Percentiles rank a stretch among this genome's conserved stretches.
Evolutionary conservation across 2,329 filamentous ascomycete genomes (phyloP).

Genomic region (Macrophomina phaseolina): DNA sequence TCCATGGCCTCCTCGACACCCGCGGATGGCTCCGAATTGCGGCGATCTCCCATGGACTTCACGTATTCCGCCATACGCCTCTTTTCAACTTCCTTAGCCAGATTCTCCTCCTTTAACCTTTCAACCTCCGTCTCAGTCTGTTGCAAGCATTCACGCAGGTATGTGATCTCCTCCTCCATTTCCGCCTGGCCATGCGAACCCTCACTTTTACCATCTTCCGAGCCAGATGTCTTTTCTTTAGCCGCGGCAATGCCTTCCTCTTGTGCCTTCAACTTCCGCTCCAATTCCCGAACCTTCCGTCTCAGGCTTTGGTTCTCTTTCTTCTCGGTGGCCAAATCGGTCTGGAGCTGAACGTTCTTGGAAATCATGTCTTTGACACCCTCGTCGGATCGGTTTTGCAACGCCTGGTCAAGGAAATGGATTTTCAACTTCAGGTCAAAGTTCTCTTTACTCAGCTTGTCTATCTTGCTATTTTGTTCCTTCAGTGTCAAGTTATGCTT

Average conservation of each 20-base stretch:
- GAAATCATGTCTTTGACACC: constrained; percentile 98
- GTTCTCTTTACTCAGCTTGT: constrained; percentile 95
- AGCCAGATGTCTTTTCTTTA: constrained; percentile 41
- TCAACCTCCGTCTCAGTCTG: constrained; percentile 85
- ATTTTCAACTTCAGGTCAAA: constrained; percentile 97
- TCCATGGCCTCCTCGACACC: constrained; percentile 58
- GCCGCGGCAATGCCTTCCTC: constrained; percentile 56
- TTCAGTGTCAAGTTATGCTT: constrained; percentile 76
- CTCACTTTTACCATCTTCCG: constrained; percentile 61
- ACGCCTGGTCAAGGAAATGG: constrained; percentile 91
- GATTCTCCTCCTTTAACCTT: constrained; percentile 75
- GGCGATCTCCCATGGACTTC: constrained; percentile 62
- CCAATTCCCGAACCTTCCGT: constrained; percentile 81
- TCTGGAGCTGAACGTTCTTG: constrained; percentile 95
- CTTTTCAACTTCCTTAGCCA: constrained; percentile 83
- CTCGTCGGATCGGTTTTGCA: constrained; percentile 93
- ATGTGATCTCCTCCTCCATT: constrained; percentile 84
- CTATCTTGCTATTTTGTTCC: constrained; percentile 96
- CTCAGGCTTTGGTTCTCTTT: constrained; percentile 88
- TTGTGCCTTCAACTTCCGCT: constrained; percentile 72
- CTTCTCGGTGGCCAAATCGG: constrained; percentile 83
- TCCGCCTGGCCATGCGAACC: constrained; percentile 66
- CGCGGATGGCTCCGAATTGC: constrained; percentile 42
- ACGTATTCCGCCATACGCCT: constrained; percentile 84
- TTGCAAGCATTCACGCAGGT: constrained; percentile 83